Percentiles rank a stretch among this genome's conserved stretches.
Conservation (phyloP, 768 basidiomycete genomes). For the Lentinus brumalis region DNA sequence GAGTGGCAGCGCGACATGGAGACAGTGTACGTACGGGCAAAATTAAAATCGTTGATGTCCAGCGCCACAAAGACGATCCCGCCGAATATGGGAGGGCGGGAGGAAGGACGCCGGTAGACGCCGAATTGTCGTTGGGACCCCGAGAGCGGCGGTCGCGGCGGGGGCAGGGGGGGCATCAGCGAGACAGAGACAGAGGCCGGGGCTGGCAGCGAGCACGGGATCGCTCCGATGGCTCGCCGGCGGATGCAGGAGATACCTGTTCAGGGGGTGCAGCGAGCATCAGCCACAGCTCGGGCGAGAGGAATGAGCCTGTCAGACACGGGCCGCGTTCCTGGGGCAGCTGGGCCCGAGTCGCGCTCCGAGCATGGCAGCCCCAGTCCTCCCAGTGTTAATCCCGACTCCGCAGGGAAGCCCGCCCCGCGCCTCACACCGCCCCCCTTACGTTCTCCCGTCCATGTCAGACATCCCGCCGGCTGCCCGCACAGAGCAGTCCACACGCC, state of each 20-base stretch:
- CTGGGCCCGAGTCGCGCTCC: background rate
- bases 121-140: background rate
- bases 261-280: background rate
- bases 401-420: background rate
- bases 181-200: background rate
- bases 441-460: background rate
- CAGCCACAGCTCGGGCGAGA: background rate
- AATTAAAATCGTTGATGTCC: conserved; percentile 1
- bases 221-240: background rate
- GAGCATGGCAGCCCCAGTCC: background rate
- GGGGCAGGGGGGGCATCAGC: background rate
- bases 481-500: background rate
- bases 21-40: background rate
- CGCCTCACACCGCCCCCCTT: background rate
- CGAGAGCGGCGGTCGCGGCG: background rate
- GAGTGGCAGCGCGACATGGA: background rate
- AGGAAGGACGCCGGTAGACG: conserved; percentile 1
- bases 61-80: conserved; percentile 17
- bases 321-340: background rate
- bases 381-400: background rate
- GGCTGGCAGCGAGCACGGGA: background rate
- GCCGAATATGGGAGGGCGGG: background rate
- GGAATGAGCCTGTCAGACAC: background rate
- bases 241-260: conserved; percentile 1
- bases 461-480: background rate